Conservation (phyloP, 2,329 filamentous ascomycete genomes). For the Aspergillus felis region DNA sequence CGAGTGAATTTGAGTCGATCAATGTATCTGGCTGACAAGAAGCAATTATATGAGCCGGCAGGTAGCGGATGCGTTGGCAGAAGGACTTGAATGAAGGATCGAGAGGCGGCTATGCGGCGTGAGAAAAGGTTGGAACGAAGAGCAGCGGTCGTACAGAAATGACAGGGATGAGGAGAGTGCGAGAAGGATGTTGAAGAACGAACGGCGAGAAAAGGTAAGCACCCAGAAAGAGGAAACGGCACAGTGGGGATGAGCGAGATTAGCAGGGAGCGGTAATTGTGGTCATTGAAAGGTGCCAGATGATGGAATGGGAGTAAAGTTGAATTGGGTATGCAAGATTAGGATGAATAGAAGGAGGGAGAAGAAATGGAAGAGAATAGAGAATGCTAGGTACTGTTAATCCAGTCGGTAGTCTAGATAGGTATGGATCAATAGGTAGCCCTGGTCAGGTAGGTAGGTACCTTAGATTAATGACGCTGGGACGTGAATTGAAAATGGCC, state of each 20-base stretch:
- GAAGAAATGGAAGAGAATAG: slow-evolving; percentile 12
- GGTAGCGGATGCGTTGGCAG: neutral
- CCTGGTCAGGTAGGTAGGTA: neutral
- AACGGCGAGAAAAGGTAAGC: neutral
- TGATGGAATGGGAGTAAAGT: neutral
- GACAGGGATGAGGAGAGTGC: neutral
- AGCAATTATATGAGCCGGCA: neutral
- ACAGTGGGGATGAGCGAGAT: slow-evolving; percentile 17
- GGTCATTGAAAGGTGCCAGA: slow-evolving; percentile 9
- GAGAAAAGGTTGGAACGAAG: neutral
- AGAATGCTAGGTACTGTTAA: neutral
- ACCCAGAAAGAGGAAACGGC: slow-evolving; percentile 1
- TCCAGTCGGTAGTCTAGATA: neutral
- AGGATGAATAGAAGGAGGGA: slow-evolving; percentile 16
- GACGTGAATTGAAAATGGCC: slow-evolving; percentile 11
- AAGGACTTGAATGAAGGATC: neutral
- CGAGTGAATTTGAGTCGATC: neutral
- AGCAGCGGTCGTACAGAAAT: neutral
- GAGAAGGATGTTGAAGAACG: neutral
- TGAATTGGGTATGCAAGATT: slow-evolving; percentile 4
- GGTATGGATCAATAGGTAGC: too few species aligned
- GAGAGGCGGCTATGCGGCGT: neutral
- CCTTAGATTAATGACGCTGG: slow-evolving; percentile 16
- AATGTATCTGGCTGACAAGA: neutral
- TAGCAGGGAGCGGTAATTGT: slow-evolving; percentile 8